phyloP scores from a whole-genome alignment of 106 monocot genomes.

The Ottelia alismoides region DNA sequence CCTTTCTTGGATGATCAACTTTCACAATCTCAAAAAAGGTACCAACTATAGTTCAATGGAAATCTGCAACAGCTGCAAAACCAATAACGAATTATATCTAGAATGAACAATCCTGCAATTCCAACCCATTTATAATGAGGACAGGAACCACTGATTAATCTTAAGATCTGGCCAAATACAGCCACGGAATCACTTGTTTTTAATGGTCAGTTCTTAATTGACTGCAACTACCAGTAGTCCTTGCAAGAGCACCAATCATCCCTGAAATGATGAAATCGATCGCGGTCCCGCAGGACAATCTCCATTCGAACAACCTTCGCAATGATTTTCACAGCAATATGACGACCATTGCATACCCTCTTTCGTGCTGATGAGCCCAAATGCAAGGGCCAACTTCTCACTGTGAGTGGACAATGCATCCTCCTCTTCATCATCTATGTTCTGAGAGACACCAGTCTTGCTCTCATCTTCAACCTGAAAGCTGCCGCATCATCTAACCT shows the following conservation, averaged over 20 bases:
- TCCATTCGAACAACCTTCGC: constrained; percentile 12
- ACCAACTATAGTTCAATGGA: too few species aligned
- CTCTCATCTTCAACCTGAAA: constrained; percentile 20
- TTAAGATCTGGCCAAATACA: too few species aligned
- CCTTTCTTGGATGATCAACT: too few species aligned
- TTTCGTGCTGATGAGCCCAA: constrained; percentile 26
- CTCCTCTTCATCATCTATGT: constrained; percentile 30
- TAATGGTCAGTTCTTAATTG: too few species aligned
- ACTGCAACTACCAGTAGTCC: constrained; percentile 22
- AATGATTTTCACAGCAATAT: constrained; percentile 24
- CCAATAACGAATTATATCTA: too few species aligned
- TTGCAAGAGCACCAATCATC: constrained; percentile 21
- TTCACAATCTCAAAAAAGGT: too few species aligned
- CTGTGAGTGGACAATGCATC: constrained; percentile 24
- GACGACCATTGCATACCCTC: constrained; percentile 26
- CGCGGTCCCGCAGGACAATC: constrained; percentile 29
- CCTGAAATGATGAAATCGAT: constrained; percentile 28
- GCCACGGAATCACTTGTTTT: too few species aligned
- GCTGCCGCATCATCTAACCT: constrained; percentile 21
- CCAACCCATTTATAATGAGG: too few species aligned
- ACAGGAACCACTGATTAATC: too few species aligned
- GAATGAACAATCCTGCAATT: too few species aligned
- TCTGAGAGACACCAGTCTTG: constrained; percentile 16
- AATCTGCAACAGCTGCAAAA: too few species aligned
- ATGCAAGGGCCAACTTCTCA: constrained; percentile 34